phyloP scores from a whole-genome alignment of 148 eudicot genomes.

The Silene latifolia region DNA sequence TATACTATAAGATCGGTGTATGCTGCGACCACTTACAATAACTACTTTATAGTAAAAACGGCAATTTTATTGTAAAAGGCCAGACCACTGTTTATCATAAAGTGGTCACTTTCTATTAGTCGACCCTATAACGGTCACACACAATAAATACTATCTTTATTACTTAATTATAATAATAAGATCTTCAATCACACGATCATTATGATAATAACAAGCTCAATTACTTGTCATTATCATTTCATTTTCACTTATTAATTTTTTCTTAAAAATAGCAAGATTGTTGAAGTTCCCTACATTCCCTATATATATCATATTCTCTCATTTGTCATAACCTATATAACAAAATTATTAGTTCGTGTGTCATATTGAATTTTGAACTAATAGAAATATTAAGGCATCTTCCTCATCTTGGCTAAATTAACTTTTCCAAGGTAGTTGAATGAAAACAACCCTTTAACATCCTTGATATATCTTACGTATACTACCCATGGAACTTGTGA shows the following conservation, averaged over 20 bases:
- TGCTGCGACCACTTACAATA: too few species aligned
- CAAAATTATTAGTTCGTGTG: slow-evolving; percentile 18
- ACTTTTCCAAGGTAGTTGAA: slow-evolving; percentile 32
- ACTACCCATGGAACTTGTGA: slow-evolving; percentile 33
- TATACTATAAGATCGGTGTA: too few species aligned
- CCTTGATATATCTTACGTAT: slow-evolving; percentile 26
- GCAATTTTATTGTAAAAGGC: too few species aligned
- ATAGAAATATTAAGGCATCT: slow-evolving; percentile 21
- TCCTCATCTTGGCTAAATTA: slow-evolving; percentile 4
- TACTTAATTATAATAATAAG: background rate
- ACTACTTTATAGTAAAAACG: too few species aligned
- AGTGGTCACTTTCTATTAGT: too few species aligned
- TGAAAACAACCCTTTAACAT: slow-evolving; percentile 35
- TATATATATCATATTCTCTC: slow-evolving; percentile 9
- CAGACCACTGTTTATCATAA: too few species aligned
- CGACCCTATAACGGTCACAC: too few species aligned
- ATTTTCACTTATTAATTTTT: background rate
- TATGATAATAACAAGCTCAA: slow-evolving; percentile 10
- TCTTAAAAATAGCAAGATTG: slow-evolving; percentile 18
- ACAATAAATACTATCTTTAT: too few species aligned
- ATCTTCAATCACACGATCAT: background rate
- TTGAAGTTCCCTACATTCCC: slow-evolving; percentile 15
- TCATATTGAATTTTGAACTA: slow-evolving; percentile 12
- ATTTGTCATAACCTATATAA: slow-evolving; percentile 15
- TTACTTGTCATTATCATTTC: background rate